Conservation (phyloP, 768 basidiomycete species). For the Pulveroboletus frians region DNA sequence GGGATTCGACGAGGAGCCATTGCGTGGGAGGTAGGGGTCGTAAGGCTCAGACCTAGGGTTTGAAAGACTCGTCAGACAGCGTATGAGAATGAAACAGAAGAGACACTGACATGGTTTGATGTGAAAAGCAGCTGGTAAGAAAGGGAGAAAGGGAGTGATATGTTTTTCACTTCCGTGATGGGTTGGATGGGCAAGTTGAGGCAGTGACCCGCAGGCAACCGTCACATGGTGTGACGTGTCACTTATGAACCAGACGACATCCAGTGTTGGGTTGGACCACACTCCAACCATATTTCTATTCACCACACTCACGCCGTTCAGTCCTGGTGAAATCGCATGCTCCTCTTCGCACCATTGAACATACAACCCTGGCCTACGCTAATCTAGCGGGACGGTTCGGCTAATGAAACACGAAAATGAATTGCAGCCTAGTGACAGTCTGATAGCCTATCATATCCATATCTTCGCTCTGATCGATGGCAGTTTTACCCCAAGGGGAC, state of each 20-base stretch:
- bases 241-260: slow-evolving; percentile 7
- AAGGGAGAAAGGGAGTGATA: neutral
- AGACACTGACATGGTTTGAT: slow-evolving; percentile 27
- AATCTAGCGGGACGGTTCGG: neutral
- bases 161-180: slow-evolving; percentile 18
- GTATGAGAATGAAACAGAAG: neutral
- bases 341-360: too few relatives aligned
- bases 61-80: slow-evolving; percentile 3
- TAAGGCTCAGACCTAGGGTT: slow-evolving; percentile 88
- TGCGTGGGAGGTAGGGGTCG: slow-evolving; percentile 94
- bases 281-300: neutral
- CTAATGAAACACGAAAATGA: neutral
- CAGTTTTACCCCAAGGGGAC: too few relatives aligned
- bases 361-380: neutral
- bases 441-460: too few relatives aligned
- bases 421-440: neutral
- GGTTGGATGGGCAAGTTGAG: slow-evolving; percentile 5
- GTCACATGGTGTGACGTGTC: slow-evolving; percentile 22
- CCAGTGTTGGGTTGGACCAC: too few relatives aligned
- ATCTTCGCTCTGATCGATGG: neutral
- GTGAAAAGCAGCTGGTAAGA: neutral
- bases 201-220: slow-evolving; percentile 9
- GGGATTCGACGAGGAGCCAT: slow-evolving; percentile 56
- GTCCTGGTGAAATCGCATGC: too few relatives aligned
- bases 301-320: too few relatives aligned